Evolutionary conservation across 2,329 filamentous ascomycete genomes (phyloP).

Genomic region (Hirsutella rhossiliensis): DNA sequence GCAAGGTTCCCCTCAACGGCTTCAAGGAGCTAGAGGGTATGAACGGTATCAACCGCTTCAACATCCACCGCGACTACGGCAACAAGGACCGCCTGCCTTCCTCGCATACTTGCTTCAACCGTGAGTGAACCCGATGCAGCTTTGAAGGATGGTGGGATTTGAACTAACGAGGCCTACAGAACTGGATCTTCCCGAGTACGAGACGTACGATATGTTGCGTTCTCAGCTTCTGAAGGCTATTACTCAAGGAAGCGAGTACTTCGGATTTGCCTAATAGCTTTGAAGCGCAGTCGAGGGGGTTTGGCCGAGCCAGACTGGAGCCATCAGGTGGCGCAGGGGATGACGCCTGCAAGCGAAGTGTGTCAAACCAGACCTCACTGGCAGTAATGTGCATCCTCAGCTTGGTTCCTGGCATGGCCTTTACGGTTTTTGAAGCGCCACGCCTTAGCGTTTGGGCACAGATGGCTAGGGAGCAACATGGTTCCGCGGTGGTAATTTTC

Average conservation of each 20-base stretch:
- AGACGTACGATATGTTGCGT: conserved; percentile 83
- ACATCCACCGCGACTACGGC: conserved; percentile 95
- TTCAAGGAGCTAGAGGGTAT: conserved; percentile 99
- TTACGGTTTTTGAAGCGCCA: too few relatives aligned
- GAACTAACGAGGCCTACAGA: conserved; percentile 41
- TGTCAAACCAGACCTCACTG: too few relatives aligned
- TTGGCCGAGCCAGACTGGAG: not conserved
- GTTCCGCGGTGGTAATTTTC: too few relatives aligned
- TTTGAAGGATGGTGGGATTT: not conserved
- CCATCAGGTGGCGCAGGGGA: not conserved
- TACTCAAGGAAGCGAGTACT: conserved; percentile 94
- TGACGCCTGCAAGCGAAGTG: too few relatives aligned
- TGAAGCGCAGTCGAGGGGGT: not conserved
- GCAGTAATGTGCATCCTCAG: too few relatives aligned
- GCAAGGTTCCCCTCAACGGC: conserved; percentile 94
- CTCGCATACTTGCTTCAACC: conserved; percentile 98
- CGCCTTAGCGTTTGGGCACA: too few relatives aligned
- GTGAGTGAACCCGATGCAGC: conserved; percentile 46
- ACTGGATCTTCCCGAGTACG: conserved; percentile 96
- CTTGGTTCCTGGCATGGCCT: too few relatives aligned
- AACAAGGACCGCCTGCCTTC: conserved; percentile 92
- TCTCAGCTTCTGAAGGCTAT: conserved; percentile 88
- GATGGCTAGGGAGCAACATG: too few relatives aligned
- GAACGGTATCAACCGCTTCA: conserved; percentile 97
- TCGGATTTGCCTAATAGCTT: conserved; percentile 80